Base-by-base conservation (phyloP, 108 stramenopile species). In the Conticribra weissflogii region DNA sequence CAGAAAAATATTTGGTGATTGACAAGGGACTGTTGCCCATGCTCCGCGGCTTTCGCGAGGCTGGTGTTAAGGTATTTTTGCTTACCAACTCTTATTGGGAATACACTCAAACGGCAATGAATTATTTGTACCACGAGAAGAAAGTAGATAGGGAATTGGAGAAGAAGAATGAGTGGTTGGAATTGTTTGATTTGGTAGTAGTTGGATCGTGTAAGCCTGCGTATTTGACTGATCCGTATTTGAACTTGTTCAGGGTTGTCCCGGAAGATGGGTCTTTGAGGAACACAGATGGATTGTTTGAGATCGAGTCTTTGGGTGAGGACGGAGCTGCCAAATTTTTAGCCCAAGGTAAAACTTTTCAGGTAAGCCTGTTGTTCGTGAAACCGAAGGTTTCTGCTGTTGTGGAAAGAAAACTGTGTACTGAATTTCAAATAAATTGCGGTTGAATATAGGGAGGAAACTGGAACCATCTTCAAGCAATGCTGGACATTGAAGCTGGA, bases 11-110 rank as follows among this genome's bases (percentile, higher is more conserved):
- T 74, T 83, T 98, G 67, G 87, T 97, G 1, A 72, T 88, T 29
- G 97, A 98, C 64, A 76, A 91, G 51, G 79, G 83, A 21, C 68
- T 96, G 79, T 69, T 97, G 27, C 92, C 95, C 45, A 98, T 97
- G 97, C 73, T 98, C 23, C 67, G 69, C 55, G 64, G 80, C 52
- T 94, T 82, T 58, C 75, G 83, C 25, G 74, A 89, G 0, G 78
- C 79, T 50, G 96, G 96, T 21, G 68, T 90, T 62, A 97, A 98
- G 83, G 80, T 92, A 29, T 98, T 98, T 68, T 78, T 98, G 63
- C 68, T 98, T 36, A 98, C 97, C 41, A 98, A 98, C 84, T 88
- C 86, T 29, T 83, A 91, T 66, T 98, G 96, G 95, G 96, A 96
- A 51, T 96, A 98, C 81, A 98, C 97, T 14, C 85, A 92, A 19